Conservation (phyloP, 352 stramenopile species). For the Globisporangium acanthophoron region DNA sequence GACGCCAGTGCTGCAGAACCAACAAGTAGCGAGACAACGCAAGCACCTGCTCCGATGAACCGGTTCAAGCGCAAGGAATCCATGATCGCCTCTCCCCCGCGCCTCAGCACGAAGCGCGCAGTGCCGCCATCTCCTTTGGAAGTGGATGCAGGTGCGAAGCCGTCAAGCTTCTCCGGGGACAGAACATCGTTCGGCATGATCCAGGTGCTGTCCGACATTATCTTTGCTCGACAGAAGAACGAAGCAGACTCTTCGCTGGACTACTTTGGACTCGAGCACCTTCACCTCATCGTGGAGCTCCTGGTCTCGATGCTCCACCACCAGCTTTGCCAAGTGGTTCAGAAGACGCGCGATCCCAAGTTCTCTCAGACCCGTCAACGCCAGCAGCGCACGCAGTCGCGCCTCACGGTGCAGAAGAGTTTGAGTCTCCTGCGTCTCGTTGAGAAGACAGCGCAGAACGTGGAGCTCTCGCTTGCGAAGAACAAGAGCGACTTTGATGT, state of each 20-base stretch:
- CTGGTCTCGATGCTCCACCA: constrained; percentile 74
- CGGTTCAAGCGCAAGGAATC: constrained; percentile 59
- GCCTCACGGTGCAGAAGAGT: constrained; percentile 24
- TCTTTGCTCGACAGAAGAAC: constrained; percentile 29
- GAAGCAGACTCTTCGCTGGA: constrained; percentile 37
- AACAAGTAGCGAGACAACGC: background rate
- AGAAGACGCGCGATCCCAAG: constrained; percentile 57
- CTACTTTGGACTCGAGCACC: constrained; percentile 41
- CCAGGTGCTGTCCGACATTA: constrained; percentile 48
- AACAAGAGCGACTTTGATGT: too few species aligned
- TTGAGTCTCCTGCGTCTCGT: constrained; percentile 24
- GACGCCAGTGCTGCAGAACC: background rate
- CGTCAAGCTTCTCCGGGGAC: constrained; percentile 55
- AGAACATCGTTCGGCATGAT: constrained; percentile 68
- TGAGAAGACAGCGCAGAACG: constrained; percentile 18
- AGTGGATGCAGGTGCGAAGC: constrained; percentile 7
- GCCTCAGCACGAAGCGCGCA: constrained; percentile 15
- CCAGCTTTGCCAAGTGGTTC: constrained; percentile 49
- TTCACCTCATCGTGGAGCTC: constrained; percentile 47
- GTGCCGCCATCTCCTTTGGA: constrained; percentile 15
- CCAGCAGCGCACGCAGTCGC: constrained; percentile 11
- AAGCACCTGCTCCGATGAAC: constrained; percentile 6
- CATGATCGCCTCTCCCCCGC: constrained; percentile 58
- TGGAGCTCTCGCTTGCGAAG: constrained; percentile 18
- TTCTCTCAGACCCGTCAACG: constrained; percentile 47